Evolutionary conservation across 495 filamentous ascomycete species (phyloP), one percentile per base, ranked within the genome.

Genomic region (Aspergillus asperescens): DNA sequence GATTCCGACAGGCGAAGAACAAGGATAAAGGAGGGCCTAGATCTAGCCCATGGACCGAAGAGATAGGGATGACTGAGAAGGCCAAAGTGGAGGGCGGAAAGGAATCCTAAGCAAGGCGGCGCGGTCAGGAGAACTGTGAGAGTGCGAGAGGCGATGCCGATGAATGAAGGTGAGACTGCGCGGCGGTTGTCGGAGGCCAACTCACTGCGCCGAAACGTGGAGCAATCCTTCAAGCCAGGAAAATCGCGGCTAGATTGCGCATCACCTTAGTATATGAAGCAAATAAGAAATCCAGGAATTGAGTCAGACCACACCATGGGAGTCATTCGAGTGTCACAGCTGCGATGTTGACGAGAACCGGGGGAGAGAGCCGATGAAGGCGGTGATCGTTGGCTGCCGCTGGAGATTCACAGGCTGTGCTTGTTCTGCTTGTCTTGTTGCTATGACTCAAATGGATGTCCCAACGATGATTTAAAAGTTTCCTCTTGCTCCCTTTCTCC

Each of bases 41-140:
- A 20, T 15, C 46, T 49, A 39, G 52, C 70, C 67, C 70, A 73
- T 73, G 50, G 65, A 70, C 68, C 49, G 56, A 32, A 25, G 39
- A 31, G 7, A 15, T 39, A 31, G 25, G 10, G 51, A 22, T n/a
- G 35, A 18, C n/a, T 4, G 9, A 24, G 23, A 24, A 35, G 44
- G 2, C 35, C 3, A 18, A 20, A 15, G 15, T 28, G 18, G 20
- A 34, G 22, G n/a, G 15, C 39, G 18, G 22, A 0, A 27, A 28
- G 38, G 18, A 15, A 6, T 25, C 9, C 3, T 10, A 40, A 24
- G 4, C 7, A 31, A 28, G 22, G 20, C 29, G 20, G 48, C 16
- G 24, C 27, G 31, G 39, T 24, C 16, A 5, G 19, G 29, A 16
- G n/a, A 25, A 4, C 13, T 12, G 19, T 12, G 16, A 22, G 49